phyloP scores from a whole-genome alignment of 805 yeast species.

The Ogataea naganishii region DNA sequence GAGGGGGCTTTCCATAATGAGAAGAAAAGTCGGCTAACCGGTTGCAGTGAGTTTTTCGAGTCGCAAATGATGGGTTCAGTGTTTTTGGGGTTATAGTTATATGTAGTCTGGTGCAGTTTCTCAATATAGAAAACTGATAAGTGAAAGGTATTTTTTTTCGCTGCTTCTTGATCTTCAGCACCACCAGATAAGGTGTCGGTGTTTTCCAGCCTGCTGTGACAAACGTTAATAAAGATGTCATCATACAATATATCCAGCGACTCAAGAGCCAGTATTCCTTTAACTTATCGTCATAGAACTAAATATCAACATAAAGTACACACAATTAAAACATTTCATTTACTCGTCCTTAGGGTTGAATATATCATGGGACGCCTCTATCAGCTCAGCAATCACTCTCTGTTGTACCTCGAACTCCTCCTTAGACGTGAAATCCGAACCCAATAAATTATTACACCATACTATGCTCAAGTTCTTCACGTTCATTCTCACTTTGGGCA shows the following conservation, averaged over 20 bases:
- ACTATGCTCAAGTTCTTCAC: conserved; percentile 75
- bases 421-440: conserved; percentile 52
- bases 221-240: too few species aligned
- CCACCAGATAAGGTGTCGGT: background rate
- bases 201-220: background rate
- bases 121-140: too few species aligned
- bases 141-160: too few species aligned
- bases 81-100: too few species aligned
- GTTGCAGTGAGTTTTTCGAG: too few species aligned
- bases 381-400: conserved; percentile 79
- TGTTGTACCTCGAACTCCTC: conserved; percentile 30
- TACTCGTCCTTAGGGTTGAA: conserved; percentile 26
- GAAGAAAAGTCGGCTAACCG: too few species aligned
- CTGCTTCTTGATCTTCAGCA: background rate
- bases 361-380: conserved; percentile 77
- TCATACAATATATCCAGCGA: too few species aligned
- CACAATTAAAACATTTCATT: background rate
- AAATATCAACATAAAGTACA: background rate
- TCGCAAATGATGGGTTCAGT: too few species aligned
- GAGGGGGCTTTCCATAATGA: too few species aligned
- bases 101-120: too few species aligned
- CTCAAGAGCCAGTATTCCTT: too few species aligned
- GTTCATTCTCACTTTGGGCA: conserved; percentile 73
- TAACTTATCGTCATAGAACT: background rate
- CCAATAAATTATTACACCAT: conserved; percentile 89